Evolutionary conservation across 1,284 basidiomycete genomes (phyloP), one percentile per base, ranked within the genome.

Genomic region (Pisolithus thermaeus): DNA sequence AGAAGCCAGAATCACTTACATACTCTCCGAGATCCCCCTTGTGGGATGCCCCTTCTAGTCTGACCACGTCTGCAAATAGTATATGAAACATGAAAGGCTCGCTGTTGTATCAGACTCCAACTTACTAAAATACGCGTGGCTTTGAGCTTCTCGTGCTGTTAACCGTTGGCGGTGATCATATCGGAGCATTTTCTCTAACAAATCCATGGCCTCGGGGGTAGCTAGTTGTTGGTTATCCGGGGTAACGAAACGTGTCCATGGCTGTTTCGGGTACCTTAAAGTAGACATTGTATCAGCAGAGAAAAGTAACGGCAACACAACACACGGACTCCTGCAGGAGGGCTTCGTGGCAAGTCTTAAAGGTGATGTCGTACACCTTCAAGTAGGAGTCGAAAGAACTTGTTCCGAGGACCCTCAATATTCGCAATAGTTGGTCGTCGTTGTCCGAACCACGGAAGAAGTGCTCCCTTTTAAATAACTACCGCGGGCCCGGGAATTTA

Each of bases 381-480:
- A 90, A 71, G 64, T 84, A 84, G 18, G 74, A 70, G 68, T 90
- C 90, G 22, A 94, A 81, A 59, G 83, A 81, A 57, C 91, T 90
- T 1, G 91, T 92, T 3, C 92, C 92, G 22, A 95, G 78, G n/a
- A 90, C 86, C 63, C 87, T 88, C 61, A 90, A 75, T 53, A 94
- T 93, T 71, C 89, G 92, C 60, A 93, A 82, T 45, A 95, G 74
- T 67, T 95, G 92, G 67, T 95, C 92, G 57, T 90, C 87, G 63
- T 94, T 94, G 70, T 93, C 90, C 54, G 86, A 81, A 8, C 92
- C 92, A 56, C 90, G 88, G 76, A 95, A 94, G 72, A 94, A 92
- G 56, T 91, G 90, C 61, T 94, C 92, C 67, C 84, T 88, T 51
- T 87, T 81, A 75, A 94, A 93, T 59, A 91, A 83, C 84, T 85